Percentiles rank a stretch among this genome's conserved stretches.
Conservation (phyloP, 2,329 filamentous ascomycete genomes). For the Colletotrichum melonis region DNA sequence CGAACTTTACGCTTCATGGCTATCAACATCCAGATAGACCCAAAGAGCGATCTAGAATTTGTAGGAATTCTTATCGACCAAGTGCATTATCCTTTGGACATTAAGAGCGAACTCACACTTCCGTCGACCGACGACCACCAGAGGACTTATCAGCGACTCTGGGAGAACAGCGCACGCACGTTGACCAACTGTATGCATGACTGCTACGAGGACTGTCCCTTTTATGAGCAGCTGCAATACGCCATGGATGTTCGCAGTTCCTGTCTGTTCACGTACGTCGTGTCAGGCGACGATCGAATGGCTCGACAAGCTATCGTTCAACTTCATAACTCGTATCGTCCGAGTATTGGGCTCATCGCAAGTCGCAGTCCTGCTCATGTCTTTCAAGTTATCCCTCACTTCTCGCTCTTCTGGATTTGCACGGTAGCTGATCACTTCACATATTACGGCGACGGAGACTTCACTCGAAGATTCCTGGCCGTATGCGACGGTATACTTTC, state of each 20-base stretch:
- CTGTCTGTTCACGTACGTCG: constrained; percentile 44
- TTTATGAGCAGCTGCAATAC: constrained; percentile 49
- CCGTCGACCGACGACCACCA: neutral
- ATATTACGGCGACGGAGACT: constrained; percentile 47
- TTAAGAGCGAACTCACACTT: neutral
- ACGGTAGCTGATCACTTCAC: constrained; percentile 49
- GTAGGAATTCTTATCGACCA: neutral
- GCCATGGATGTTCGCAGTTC: constrained; percentile 41
- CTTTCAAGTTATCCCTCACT: constrained; percentile 49
- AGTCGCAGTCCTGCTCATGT: constrained; percentile 50
- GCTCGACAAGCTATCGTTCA: constrained; percentile 45
- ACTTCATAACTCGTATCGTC: constrained; percentile 39
- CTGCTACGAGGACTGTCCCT: constrained; percentile 48
- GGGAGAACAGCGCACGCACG: constrained; percentile 40
- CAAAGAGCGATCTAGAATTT: neutral
- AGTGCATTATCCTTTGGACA: neutral
- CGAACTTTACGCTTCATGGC: constrained; percentile 31
- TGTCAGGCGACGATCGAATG: constrained; percentile 46
- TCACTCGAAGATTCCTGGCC: constrained; percentile 43
- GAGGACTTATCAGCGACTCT: constrained; percentile 29
- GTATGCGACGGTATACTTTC: neutral
- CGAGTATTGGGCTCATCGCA: constrained; percentile 45
- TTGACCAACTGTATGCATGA: constrained; percentile 44
- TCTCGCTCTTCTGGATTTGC: constrained; percentile 51
- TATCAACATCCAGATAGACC: constrained; percentile 21